Conservation (phyloP, 1,284 basidiomycete species). For the Ganoderma leucocontextum region DNA sequence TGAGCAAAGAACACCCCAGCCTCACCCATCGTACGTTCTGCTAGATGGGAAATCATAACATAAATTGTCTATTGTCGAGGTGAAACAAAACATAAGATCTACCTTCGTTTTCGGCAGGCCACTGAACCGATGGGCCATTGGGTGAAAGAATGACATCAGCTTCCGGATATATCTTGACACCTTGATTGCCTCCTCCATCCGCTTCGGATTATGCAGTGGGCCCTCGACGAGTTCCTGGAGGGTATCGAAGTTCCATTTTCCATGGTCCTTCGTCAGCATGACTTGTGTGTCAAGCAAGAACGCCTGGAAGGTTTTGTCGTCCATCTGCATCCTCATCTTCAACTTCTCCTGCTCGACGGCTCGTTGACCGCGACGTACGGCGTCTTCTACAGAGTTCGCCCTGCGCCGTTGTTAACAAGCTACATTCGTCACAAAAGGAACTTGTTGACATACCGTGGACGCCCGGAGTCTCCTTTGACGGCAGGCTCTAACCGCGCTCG, state of each 20-base stretch:
- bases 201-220: slow-evolving; percentile 88
- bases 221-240: slow-evolving; percentile 93
- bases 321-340: slow-evolving; percentile 91
- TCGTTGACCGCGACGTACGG: slow-evolving; percentile 86
- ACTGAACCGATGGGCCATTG: slow-evolving; percentile 87
- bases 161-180: slow-evolving; percentile 89
- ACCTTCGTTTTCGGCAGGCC: slow-evolving; percentile 82
- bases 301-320: slow-evolving; percentile 89
- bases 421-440: not conserved
- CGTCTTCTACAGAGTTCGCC: slow-evolving; percentile 88
- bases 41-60: slow-evolving; percentile 48
- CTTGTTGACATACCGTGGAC: slow-evolving; percentile 60
- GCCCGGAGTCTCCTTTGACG: slow-evolving; percentile 54
- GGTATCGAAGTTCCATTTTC: slow-evolving; percentile 92
- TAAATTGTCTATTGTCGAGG: not conserved
- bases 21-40: slow-evolving; percentile 85
- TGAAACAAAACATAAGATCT: slow-evolving; percentile 27
- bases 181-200: slow-evolving; percentile 96
- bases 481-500: slow-evolving; percentile 69
- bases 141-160: slow-evolving; percentile 93
- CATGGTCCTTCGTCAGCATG: slow-evolving; percentile 88
- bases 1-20: slow-evolving; percentile 84
- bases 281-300: slow-evolving; percentile 89
- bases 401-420: slow-evolving; percentile 47
- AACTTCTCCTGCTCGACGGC: slow-evolving; percentile 92